These are phyloP conservation scores for Cephaloascus fragrans DNA, from an alignment of 805 yeast species.

Conservation along the genomic window DNA sequence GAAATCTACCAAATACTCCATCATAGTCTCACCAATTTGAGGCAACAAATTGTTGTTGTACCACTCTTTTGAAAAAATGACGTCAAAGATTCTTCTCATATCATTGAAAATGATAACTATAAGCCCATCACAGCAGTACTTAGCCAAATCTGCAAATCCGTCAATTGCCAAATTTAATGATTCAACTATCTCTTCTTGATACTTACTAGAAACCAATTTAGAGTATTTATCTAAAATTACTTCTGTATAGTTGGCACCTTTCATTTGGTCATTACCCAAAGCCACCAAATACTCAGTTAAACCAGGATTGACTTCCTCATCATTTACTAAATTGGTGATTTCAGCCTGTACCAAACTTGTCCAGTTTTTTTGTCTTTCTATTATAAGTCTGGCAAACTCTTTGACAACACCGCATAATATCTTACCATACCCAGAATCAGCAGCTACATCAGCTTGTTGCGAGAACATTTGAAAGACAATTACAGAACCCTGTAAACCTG, in stretches of 20 bases:
- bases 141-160: conserved; percentile 69
- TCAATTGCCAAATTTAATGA: conserved; percentile 60
- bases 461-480: conserved; percentile 73
- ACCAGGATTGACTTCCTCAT: conserved; percentile 36
- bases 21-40: conserved; percentile 61
- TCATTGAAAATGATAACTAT: conserved; percentile 64
- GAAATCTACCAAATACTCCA: conserved; percentile 64
- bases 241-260: conserved; percentile 60
- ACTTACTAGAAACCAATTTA: conserved; percentile 55
- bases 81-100: conserved; percentile 48
- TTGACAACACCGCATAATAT: conserved; percentile 71
- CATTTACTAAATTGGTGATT: conserved; percentile 18
- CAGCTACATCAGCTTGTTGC: conserved; percentile 86
- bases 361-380: conserved; percentile 58
- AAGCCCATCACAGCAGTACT: conserved; percentile 46
- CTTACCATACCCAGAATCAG: conserved; percentile 73
- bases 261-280: conserved; percentile 74
- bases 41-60: conserved; percentile 50
- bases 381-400: conserved; percentile 54
- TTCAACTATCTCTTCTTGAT: conserved; percentile 47
- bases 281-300: conserved; percentile 75
- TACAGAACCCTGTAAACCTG: conserved; percentile 68
- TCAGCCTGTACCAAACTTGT: conserved; percentile 43
- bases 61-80: conserved; percentile 65
- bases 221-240: conserved; percentile 58